A percentile compares a stretch with the other conserved stretches of the same genome.
Conservation (phyloP, 257 asterid species). For the Galeopsis tetrahit region DNA sequence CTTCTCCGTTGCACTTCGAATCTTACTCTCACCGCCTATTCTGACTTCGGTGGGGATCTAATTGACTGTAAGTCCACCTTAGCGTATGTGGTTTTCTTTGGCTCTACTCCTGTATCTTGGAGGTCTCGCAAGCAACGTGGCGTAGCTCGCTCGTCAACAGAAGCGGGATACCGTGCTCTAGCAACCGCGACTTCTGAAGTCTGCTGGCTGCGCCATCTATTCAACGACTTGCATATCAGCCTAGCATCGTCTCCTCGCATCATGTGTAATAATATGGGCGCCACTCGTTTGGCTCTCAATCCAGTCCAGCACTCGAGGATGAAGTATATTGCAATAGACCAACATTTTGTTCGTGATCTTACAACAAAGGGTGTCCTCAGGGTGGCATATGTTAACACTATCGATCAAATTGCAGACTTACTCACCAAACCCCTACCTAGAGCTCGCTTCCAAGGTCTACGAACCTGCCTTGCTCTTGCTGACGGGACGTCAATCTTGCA, state of each 20-base stretch:
- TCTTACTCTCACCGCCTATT: too few species aligned
- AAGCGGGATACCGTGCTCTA: too few species aligned
- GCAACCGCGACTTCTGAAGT: not conserved
- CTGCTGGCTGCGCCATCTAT: not conserved
- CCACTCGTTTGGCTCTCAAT: not conserved
- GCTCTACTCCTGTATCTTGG: too few species aligned
- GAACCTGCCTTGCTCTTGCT: too few species aligned
- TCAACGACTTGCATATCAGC: not conserved
- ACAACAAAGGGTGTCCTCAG: not conserved
- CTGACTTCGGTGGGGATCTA: too few species aligned
- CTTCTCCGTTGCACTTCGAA: too few species aligned
- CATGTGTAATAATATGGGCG: not conserved
- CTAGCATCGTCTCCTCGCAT: not conserved
- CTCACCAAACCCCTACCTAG: not conserved
- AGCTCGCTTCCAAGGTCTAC: not conserved
- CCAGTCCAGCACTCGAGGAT: not conserved
- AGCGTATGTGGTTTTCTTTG: too few species aligned
- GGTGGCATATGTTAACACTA: not conserved
- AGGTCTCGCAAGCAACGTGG: too few species aligned
- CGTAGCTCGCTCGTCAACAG: too few species aligned
- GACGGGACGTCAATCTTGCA: too few species aligned
- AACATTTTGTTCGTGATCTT: not conserved
- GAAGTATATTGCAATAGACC: not conserved
- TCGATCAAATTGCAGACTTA: not conserved
- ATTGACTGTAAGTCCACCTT: too few species aligned